Conservation (phyloP, 1,284 basidiomycete genomes). For the Rhodotorula sp. region DNA sequence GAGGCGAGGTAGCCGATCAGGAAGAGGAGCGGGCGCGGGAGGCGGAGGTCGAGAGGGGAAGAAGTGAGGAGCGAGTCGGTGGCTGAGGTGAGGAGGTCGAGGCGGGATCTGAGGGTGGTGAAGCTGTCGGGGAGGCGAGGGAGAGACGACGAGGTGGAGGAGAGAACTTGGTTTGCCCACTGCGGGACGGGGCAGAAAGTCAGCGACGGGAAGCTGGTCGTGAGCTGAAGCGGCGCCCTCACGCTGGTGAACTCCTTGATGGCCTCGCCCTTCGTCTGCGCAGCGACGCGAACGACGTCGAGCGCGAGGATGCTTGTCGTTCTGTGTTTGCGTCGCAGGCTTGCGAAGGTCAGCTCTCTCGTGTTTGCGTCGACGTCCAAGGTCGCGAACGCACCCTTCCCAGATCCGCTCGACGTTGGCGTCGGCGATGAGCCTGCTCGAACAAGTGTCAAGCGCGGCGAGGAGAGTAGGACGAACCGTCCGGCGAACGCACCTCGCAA, state of each 20-base stretch:
- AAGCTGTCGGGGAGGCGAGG: constrained; percentile 38
- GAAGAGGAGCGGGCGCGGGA: constrained; percentile 60
- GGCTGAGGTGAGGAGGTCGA: constrained; percentile 1
- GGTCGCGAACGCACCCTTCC: constrained; percentile 56
- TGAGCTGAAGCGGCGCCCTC: constrained; percentile 21
- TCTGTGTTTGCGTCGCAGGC: constrained; percentile 14
- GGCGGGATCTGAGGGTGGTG: neutral
- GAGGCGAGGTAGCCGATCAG: constrained; percentile 59
- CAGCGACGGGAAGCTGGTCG: neutral
- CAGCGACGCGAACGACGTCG: constrained; percentile 60
- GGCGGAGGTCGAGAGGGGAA: constrained; percentile 53
- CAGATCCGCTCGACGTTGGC: constrained; percentile 73
- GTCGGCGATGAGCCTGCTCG: constrained; percentile 57
- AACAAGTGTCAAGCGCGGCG: constrained; percentile 41
- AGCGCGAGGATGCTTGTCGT: constrained; percentile 60
- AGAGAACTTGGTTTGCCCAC: constrained; percentile 58
- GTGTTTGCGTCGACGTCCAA: neutral
- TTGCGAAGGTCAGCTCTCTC: neutral
- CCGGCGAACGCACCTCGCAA: constrained; percentile 52
- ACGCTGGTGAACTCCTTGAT: constrained; percentile 52
- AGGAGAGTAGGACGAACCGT: too few species aligned
- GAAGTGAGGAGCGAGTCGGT: constrained; percentile 42
- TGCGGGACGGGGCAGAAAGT: constrained; percentile 41
- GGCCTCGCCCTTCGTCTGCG: constrained; percentile 50
- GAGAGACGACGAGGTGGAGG: constrained; percentile 51